These are phyloP conservation scores for Saccharomyces jurei DNA, from an alignment of 805 yeast species.

Conservation along the genomic window DNA sequence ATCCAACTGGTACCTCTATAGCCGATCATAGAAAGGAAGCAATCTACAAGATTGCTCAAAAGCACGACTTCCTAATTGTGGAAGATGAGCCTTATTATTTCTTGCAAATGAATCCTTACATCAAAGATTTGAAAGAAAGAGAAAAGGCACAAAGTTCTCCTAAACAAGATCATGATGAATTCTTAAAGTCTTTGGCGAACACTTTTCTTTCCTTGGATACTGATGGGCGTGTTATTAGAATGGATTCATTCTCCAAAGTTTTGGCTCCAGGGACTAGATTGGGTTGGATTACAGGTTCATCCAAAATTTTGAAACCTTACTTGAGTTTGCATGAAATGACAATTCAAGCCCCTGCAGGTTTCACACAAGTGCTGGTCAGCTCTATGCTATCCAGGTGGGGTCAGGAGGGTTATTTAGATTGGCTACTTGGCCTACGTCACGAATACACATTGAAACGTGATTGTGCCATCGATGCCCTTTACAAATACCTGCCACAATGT, in stretches of 20 bases:
- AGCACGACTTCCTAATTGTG: slow-evolving; percentile 76
- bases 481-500: slow-evolving; percentile 38
- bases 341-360: slow-evolving; percentile 74
- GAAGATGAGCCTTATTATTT: slow-evolving; percentile 98
- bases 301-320: slow-evolving; percentile 52
- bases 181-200: slow-evolving; percentile 58
- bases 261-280: slow-evolving; percentile 85
- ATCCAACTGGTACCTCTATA: slow-evolving; percentile 91
- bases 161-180: slow-evolving; percentile 48
- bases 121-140: slow-evolving; percentile 35
- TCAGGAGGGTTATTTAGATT: slow-evolving; percentile 77
- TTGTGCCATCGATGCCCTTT: slow-evolving; percentile 69
- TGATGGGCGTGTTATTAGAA: slow-evolving; percentile 84
- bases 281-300: slow-evolving; percentile 84
- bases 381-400: slow-evolving; percentile 83
- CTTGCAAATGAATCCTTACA: slow-evolving; percentile 82
- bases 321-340: slow-evolving; percentile 72
- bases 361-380: slow-evolving; percentile 61
- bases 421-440: slow-evolving; percentile 76
- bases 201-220: slow-evolving; percentile 69
- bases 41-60: slow-evolving; percentile 69
- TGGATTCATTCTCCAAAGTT: slow-evolving; percentile 87
- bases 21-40: slow-evolving; percentile 66
- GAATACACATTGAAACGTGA: slow-evolving; percentile 87
- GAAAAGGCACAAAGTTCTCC: slow-evolving; percentile 13